These are phyloP conservation scores for Rachicladosporium sp. DNA, from an alignment of 2,329 filamentous ascomycete genomes.

Conservation along the genomic window DNA sequence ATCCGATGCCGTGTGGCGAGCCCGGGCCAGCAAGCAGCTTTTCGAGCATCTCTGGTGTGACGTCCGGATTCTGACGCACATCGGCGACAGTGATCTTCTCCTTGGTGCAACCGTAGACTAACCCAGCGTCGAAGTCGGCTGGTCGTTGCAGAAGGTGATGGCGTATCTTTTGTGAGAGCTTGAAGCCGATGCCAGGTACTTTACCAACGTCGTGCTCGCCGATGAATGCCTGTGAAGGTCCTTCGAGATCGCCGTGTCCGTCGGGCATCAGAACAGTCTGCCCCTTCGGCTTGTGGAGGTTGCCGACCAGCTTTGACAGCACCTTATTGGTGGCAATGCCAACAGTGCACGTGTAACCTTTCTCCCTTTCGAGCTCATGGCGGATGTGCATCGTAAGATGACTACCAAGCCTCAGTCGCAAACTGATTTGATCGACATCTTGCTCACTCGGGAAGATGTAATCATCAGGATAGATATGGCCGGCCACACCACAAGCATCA, in stretches of 20 bases:
- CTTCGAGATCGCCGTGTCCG: slow-evolving; percentile 10
- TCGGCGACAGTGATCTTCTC: slow-evolving; percentile 52
- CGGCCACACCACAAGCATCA: slow-evolving; percentile 56
- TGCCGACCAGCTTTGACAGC: slow-evolving; percentile 73
- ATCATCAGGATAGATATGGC: slow-evolving; percentile 44
- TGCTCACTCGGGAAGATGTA: slow-evolving; percentile 5
- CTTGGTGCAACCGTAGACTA: slow-evolving; percentile 38
- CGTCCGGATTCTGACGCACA: slow-evolving; percentile 49
- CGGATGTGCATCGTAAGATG: slow-evolving; percentile 70
- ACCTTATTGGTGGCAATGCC: slow-evolving; percentile 82
- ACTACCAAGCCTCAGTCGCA: slow-evolving; percentile 63
- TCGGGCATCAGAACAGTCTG: slow-evolving; percentile 75
- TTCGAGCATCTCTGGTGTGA: slow-evolving; percentile 55
- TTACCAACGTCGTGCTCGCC: slow-evolving; percentile 64
- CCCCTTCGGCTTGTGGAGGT: slow-evolving; percentile 70
- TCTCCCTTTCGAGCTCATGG: slow-evolving; percentile 56
- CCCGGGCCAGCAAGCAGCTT: slow-evolving; percentile 58
- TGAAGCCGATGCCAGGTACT: slow-evolving; percentile 77
- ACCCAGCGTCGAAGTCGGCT: slow-evolving; percentile 30
- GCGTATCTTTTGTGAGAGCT: slow-evolving; percentile 57
- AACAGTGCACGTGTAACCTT: slow-evolving; percentile 76
- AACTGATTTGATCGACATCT: slow-evolving; percentile 14
- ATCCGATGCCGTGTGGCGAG: slow-evolving; percentile 57
- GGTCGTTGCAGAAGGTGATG: slow-evolving; percentile 42
- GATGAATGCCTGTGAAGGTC: slow-evolving; percentile 56